phyloP scores from a whole-genome alignment of 2,329 filamentous ascomycete genomes.

The Ceratocystis eucalypticola region DNA sequence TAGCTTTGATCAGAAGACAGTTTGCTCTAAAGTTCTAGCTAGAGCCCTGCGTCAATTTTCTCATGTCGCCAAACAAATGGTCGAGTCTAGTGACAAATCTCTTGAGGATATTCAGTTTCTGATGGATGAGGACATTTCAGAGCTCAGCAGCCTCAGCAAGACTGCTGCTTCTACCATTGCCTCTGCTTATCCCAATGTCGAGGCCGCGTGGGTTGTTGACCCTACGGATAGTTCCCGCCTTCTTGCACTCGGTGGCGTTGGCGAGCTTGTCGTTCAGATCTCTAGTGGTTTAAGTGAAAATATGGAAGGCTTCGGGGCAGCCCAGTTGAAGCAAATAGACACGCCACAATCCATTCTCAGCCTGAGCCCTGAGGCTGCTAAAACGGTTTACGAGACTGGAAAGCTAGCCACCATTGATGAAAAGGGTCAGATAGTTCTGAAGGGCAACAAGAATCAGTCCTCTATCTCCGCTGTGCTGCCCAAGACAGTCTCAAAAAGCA shows the following conservation, averaged over 20 bases:
- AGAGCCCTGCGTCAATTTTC: constrained; percentile 40
- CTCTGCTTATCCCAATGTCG: constrained; percentile 22
- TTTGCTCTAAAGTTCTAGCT: constrained; percentile 39
- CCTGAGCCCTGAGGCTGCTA: constrained; percentile 17
- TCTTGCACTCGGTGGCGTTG: constrained; percentile 31
- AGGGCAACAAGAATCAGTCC: constrained; percentile 20
- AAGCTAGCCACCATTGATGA: constrained; percentile 30
- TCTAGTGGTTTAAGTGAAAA: not conserved
- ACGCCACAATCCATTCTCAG: constrained; percentile 25
- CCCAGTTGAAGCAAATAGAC: constrained; percentile 23
- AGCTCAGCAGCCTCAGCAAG: constrained; percentile 26
- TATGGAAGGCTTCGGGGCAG: constrained; percentile 13
- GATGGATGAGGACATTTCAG: constrained; percentile 26
- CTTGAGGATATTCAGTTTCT: constrained; percentile 28
- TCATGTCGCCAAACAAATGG: constrained; percentile 37
- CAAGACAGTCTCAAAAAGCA: constrained; percentile 18
- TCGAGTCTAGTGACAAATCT: constrained; percentile 26
- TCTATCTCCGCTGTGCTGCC: constrained; percentile 5
- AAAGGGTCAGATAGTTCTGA: constrained; percentile 25
- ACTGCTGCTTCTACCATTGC: constrained; percentile 21
- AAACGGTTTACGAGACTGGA: constrained; percentile 30
- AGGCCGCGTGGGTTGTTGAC: constrained; percentile 31
- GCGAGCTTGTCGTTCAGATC: constrained; percentile 34
- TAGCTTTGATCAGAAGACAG: constrained; percentile 50
- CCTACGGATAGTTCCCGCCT: constrained; percentile 26